Evolutionary conservation across 345 rosid species (phyloP).

Genomic region (Trapa bicornis): DNA sequence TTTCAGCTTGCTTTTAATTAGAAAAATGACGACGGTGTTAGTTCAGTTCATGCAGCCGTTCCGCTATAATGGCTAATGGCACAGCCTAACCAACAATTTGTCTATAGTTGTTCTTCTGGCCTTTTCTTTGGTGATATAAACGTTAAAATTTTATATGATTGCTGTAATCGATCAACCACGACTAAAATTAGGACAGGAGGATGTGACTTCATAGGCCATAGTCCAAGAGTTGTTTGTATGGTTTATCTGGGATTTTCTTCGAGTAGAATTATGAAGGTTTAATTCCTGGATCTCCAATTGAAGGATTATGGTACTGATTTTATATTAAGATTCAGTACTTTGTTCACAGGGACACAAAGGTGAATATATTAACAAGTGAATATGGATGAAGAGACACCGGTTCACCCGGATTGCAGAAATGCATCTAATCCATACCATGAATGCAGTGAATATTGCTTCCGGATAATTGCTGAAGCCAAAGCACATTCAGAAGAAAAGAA

Average conservation of each 20-base stretch:
- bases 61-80: not conserved
- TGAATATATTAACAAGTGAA: not conserved
- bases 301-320: not conserved
- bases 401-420: conserved; percentile 34
- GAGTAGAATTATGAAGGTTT: not conserved
- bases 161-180: not conserved
- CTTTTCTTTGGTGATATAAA: not conserved
- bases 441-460: conserved; percentile 62
- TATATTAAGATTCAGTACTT: not conserved
- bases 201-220: not conserved
- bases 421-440: conserved; percentile 46
- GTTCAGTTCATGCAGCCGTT: not conserved
- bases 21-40: not conserved
- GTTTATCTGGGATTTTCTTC: not conserved
- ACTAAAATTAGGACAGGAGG: not conserved
- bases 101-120: not conserved
- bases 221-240: not conserved
- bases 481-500: conserved; percentile 23
- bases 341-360: not conserved
- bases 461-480: conserved; percentile 56
- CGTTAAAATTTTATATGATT: not conserved
- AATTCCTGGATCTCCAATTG: not conserved
- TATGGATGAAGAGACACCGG: conserved; percentile 23
- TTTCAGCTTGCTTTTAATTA: not conserved
- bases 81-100: not conserved